Evolutionary conservation across 2,329 filamentous ascomycete species (phyloP).

Genomic region (Aspergillus fumigatus): DNA sequence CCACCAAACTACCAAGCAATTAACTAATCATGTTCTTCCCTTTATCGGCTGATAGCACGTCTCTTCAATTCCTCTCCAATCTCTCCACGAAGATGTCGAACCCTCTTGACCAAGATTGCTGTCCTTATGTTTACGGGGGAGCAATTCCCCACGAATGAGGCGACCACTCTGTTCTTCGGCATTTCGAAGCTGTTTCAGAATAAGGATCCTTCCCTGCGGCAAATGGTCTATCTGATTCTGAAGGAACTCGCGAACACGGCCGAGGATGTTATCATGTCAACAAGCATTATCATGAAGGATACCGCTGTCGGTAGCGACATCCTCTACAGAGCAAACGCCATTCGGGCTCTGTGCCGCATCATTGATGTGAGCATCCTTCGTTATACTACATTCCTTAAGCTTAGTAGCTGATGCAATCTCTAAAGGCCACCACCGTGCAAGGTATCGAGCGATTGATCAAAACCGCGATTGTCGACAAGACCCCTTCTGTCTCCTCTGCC

Average conservation of each 20-base stretch:
- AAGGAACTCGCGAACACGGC: slow-evolving; percentile 95
- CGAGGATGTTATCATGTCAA: slow-evolving; percentile 99
- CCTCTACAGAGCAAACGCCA: slow-evolving; percentile 91
- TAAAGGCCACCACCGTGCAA: slow-evolving; percentile 85
- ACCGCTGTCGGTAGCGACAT: slow-evolving; percentile 92
- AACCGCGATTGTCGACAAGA: slow-evolving; percentile 98
- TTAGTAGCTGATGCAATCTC: neutral
- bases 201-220: slow-evolving; percentile 93
- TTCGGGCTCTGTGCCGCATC: slow-evolving; percentile 89
- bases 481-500: slow-evolving; percentile 91
- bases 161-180: slow-evolving; percentile 95
- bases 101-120: slow-evolving; percentile 94
- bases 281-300: slow-evolving; percentile 99
- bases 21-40: slow-evolving; percentile 11
- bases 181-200: slow-evolving; percentile 99
- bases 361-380: slow-evolving; percentile 67
- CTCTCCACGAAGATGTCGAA: slow-evolving; percentile 93
- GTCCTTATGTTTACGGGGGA: slow-evolving; percentile 95
- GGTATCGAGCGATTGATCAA: slow-evolving; percentile 98
- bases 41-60: slow-evolving; percentile 59
- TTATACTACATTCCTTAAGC: neutral
- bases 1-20: slow-evolving; percentile 12
- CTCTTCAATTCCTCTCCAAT: slow-evolving; percentile 97
- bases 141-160: slow-evolving; percentile 94
- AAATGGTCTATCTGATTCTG: slow-evolving; percentile 98